These are phyloP conservation scores for Dactylellina drechsleri DNA, from an alignment of 2,329 filamentous ascomycete genomes.

Conservation along the genomic window DNA sequence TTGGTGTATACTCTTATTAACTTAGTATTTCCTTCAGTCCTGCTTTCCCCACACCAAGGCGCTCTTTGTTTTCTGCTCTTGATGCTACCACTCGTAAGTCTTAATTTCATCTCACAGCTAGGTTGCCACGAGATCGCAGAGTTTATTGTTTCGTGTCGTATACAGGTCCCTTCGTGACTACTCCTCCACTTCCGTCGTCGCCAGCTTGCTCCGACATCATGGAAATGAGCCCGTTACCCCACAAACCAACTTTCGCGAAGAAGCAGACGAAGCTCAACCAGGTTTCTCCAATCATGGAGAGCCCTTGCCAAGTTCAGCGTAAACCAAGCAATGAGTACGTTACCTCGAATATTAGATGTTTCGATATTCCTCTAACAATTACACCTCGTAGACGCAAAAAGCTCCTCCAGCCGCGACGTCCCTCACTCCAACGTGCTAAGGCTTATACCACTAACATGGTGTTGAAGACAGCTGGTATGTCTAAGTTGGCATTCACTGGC, in stretches of 20 bases:
- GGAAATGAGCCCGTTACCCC: constrained; percentile 92
- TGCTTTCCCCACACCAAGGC: constrained; percentile 81
- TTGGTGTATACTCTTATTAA: constrained; percentile 18
- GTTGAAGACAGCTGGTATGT: constrained; percentile 63
- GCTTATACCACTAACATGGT: constrained; percentile 75
- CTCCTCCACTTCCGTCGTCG: constrained; percentile 83
- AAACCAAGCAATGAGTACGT: constrained; percentile 67
- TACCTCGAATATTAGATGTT: neutral
- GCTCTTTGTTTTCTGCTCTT: constrained; percentile 81
- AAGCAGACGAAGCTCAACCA: constrained; percentile 65
- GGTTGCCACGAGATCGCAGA: neutral
- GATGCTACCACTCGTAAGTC: constrained; percentile 59
- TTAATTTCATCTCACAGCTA: constrained; percentile 1
- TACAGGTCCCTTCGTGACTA: constrained; percentile 71
- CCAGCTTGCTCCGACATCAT: constrained; percentile 85
- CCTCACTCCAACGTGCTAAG: constrained; percentile 79
- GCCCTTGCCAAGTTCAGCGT: constrained; percentile 64
- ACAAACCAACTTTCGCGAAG: constrained; percentile 77
- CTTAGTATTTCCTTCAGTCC: constrained; percentile 68
- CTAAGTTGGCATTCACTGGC: constrained; percentile 64
- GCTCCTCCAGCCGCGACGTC: constrained; percentile 73
- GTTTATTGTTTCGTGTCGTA: constrained; percentile 46
- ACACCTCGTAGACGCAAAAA: constrained; percentile 70
- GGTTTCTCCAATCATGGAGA: constrained; percentile 69
- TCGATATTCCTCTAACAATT: constrained; percentile 28